Percentiles rank a stretch among this genome's conserved stretches.
phyloP scores from a whole-genome alignment of 805 yeast species.

The Saccharomycopsis fodiens region DNA sequence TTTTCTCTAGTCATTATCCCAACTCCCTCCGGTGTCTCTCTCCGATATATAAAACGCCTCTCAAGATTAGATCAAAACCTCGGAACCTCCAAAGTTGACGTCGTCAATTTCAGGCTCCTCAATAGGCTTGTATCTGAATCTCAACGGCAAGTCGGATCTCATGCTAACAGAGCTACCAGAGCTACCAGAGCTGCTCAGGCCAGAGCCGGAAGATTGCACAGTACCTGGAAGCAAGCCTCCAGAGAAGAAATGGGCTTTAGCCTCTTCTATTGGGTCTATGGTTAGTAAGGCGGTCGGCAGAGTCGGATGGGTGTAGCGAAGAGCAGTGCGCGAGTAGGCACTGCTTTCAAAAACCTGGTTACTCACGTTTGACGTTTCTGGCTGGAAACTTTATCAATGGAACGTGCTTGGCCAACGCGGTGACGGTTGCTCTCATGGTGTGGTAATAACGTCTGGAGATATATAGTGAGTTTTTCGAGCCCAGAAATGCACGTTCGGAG shows the following conservation, averaged over 20 bases:
- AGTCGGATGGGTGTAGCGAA: not conserved
- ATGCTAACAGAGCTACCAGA: no score
- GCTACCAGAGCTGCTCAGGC: slow-evolving; percentile 20
- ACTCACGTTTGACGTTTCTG: slow-evolving; percentile 17
- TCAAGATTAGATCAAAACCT: slow-evolving; percentile 33
- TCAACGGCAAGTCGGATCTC: slow-evolving; percentile 54
- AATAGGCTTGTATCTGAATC: slow-evolving; percentile 62
- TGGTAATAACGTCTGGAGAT: no score
- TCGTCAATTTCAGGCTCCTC: slow-evolving; percentile 67
- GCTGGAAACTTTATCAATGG: slow-evolving; percentile 69
- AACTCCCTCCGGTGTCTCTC: no score
- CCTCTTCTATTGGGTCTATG: slow-evolving; percentile 18
- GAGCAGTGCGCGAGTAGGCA: not conserved
- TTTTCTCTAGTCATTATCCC: no score
- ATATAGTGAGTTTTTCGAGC: not conserved
- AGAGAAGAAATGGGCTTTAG: slow-evolving; percentile 36
- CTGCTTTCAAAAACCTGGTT: not conserved
- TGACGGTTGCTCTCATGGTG: slow-evolving; percentile 28
- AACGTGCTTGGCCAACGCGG: slow-evolving; percentile 27
- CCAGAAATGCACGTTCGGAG: not conserved
- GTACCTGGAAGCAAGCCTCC: slow-evolving; percentile 36
- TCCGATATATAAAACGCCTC: no score
- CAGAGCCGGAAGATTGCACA: slow-evolving; percentile 3
- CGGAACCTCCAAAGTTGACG: slow-evolving; percentile 82
- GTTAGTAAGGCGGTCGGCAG: slow-evolving; percentile 1